These are phyloP conservation scores for Exophiala aquamarina DNA, from an alignment of 2,329 filamentous ascomycete species.

Conservation along the genomic window DNA sequence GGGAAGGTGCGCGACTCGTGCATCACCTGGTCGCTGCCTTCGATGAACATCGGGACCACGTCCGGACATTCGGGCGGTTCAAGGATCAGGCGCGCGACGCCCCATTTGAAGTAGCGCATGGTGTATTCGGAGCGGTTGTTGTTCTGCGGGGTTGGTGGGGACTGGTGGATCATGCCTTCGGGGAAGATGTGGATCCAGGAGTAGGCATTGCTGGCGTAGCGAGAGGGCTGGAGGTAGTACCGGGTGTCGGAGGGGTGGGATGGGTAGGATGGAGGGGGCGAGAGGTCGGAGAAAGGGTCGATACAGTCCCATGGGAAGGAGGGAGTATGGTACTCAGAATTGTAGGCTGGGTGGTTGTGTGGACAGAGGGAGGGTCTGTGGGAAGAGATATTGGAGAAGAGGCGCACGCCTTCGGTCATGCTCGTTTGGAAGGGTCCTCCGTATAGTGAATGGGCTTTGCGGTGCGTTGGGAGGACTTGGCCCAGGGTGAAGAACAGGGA, in stretches of 20 bases:
- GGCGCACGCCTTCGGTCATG: slow-evolving; percentile 77
- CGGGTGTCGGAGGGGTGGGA: slow-evolving; percentile 65
- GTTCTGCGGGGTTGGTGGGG: slow-evolving; percentile 48
- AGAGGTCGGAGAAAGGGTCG: slow-evolving; percentile 48
- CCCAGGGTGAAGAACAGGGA: slow-evolving; percentile 83
- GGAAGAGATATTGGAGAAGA: slow-evolving; percentile 65
- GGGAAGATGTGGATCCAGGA: slow-evolving; percentile 96
- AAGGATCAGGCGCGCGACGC: slow-evolving; percentile 83
- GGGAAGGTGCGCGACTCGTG: slow-evolving; percentile 77
- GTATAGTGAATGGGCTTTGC: slow-evolving; percentile 70
- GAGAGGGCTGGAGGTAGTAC: slow-evolving; percentile 68
- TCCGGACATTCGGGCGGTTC: slow-evolving; percentile 86
- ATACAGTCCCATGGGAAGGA: slow-evolving; percentile 50
- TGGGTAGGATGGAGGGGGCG: slow-evolving; percentile 34
- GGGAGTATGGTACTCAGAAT: slow-evolving; percentile 45
- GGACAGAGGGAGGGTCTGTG: slow-evolving; percentile 27
- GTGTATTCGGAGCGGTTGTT: slow-evolving; percentile 50
- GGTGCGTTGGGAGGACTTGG: slow-evolving; percentile 87
- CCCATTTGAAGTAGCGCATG: slow-evolving; percentile 99
- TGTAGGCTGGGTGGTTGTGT: slow-evolving; percentile 13
- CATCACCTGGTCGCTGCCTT: slow-evolving; percentile 87
- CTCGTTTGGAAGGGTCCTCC: slow-evolving; percentile 91
- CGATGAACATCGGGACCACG: slow-evolving; percentile 90
- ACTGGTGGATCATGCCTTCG: slow-evolving; percentile 89
- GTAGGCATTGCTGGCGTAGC: slow-evolving; percentile 67